These are phyloP conservation scores for Phytophthora colocasiae DNA, from an alignment of 352 stramenopile genomes.

Conservation along the genomic window DNA sequence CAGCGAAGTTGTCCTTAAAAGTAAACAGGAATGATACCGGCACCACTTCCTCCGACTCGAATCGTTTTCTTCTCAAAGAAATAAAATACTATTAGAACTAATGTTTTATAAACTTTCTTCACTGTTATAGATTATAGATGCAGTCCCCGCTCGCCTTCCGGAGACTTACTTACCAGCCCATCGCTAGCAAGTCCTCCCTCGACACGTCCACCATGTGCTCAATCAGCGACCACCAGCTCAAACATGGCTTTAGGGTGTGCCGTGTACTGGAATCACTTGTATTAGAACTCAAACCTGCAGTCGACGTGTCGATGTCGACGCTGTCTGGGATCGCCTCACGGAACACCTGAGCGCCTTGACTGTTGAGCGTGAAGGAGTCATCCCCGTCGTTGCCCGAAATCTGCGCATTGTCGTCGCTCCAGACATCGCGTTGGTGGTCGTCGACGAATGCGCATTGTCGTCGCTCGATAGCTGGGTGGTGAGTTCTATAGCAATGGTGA, in stretches of 20 bases:
- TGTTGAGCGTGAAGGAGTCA: neutral
- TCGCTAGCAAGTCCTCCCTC: conserved; percentile 9
- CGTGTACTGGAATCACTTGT: neutral
- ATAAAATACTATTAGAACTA: no score
- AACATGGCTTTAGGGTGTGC: neutral
- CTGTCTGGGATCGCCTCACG: conserved; percentile 5
- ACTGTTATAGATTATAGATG: no score
- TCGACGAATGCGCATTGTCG: conserved; percentile 30
- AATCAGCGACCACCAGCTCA: conserved; percentile 22
- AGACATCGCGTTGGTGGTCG: neutral
- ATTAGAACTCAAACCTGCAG: neutral
- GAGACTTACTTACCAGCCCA: conserved; percentile 9
- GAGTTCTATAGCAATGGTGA: conserved; percentile 24
- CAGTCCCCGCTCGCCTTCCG: no score
- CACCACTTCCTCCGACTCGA: no score
- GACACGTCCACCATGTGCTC: conserved; percentile 18
- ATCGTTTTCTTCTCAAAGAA: no score
- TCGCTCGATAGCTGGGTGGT: conserved; percentile 26
- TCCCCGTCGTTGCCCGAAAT: conserved; percentile 1
- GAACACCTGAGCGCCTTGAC: conserved; percentile 3
- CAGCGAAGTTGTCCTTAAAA: no score
- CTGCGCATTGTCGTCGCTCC: neutral
- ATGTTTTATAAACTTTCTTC: no score
- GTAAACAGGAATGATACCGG: neutral
- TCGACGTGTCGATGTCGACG: neutral